These are phyloP conservation scores for Plantago major DNA, from an alignment of 257 asterid genomes.

Conservation along the genomic window DNA sequence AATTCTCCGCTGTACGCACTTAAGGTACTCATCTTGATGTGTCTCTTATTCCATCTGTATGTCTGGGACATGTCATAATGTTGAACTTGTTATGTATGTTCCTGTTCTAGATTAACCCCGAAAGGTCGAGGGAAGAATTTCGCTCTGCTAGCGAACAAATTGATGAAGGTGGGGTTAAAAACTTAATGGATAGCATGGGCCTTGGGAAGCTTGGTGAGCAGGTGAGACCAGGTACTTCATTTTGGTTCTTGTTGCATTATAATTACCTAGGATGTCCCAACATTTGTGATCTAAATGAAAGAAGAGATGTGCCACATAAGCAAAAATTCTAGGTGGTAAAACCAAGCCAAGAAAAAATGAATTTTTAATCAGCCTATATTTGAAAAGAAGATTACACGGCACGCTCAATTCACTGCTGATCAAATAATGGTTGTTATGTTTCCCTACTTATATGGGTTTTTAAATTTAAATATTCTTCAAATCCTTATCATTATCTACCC, in stretches of 20 bases:
- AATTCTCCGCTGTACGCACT: constrained; percentile 67
- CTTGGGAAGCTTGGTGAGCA: constrained; percentile 55
- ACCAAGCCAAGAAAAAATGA: too few species aligned
- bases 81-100: constrained; percentile 1
- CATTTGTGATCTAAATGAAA: too few species aligned
- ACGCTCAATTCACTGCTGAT: too few species aligned
- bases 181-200: constrained; percentile 68
- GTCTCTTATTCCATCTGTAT: constrained; percentile 1
- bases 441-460: too few species aligned
- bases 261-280: not conserved
- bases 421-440: too few species aligned
- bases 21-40: constrained; percentile 39
- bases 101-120: constrained; percentile 53
- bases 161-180: constrained; percentile 39
- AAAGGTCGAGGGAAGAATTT: constrained; percentile 48
- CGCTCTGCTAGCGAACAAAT: constrained; percentile 32
- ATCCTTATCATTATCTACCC: too few species aligned
- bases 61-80: constrained; percentile 6
- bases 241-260: constrained; percentile 1
- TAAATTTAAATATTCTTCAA: too few species aligned
- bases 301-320: too few species aligned
- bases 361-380: too few species aligned
- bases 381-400: too few species aligned
- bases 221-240: constrained; percentile 35
- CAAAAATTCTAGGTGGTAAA: too few species aligned